A percentile compares a stretch with the other conserved stretches of the same genome.
Evolutionary conservation across 2,329 filamentous ascomycete species (phyloP).

Genomic region (Trichoderma gracile): DNA sequence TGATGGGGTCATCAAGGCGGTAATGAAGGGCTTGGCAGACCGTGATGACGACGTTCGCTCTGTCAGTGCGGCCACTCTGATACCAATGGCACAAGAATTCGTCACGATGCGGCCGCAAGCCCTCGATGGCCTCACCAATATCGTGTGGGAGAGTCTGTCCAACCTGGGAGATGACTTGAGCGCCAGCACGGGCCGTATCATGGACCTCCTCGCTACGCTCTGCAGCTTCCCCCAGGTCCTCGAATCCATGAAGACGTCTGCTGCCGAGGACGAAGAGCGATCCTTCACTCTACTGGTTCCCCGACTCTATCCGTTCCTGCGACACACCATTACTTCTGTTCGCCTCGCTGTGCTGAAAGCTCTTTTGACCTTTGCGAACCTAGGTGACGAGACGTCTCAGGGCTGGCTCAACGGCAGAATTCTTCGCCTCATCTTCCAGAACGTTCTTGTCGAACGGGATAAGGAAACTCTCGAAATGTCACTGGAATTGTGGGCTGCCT

Average conservation of each 20-base stretch:
- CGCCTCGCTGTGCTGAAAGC: conserved; percentile 91
- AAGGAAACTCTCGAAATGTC: conserved; percentile 79
- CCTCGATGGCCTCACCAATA: conserved; percentile 80
- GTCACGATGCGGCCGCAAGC: conserved; percentile 78
- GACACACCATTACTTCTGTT: conserved; percentile 95
- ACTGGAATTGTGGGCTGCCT: conserved; percentile 80
- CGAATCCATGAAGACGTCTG: conserved; percentile 89
- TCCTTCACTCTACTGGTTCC: conserved; percentile 93
- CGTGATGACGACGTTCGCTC: conserved; percentile 93
- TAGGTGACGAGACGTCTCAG: conserved; percentile 76
- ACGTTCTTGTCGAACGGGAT: conserved; percentile 89
- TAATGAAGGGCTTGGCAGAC: conserved; percentile 92
- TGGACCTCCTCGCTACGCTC: conserved; percentile 94
- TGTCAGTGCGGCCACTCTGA: conserved; percentile 94
- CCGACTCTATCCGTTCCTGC: conserved; percentile 89
- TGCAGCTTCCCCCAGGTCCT: conserved; percentile 93
- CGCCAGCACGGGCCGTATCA: conserved; percentile 95
- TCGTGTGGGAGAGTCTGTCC: conserved; percentile 96
- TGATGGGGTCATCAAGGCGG: conserved; percentile 86
- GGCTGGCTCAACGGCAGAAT: conserved; percentile 93
- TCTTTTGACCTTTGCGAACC: conserved; percentile 85
- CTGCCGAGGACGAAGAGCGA: conserved; percentile 76
- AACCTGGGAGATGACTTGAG: conserved; percentile 96
- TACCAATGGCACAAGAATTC: conserved; percentile 94
- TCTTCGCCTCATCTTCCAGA: conserved; percentile 88